Percentiles rank a stretch among this genome's conserved stretches.
These are phyloP conservation scores for Colletotrichum ledebouriae DNA, from an alignment of 2,329 filamentous ascomycete genomes.

Conservation along the genomic window DNA sequence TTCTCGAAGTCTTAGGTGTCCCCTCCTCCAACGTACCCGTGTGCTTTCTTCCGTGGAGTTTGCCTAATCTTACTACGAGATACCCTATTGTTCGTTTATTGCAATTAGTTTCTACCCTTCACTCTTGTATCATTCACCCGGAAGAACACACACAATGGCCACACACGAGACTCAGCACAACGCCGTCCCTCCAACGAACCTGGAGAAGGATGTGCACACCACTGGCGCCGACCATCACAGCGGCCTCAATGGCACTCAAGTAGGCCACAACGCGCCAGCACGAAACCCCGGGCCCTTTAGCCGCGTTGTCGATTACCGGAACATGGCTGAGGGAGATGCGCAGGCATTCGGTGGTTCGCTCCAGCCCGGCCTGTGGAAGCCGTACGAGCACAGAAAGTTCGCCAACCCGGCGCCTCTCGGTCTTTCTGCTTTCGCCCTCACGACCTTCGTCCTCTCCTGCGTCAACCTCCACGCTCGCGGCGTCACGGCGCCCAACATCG, in stretches of 20 bases:
- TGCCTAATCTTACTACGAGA: slow-evolving; percentile 26
- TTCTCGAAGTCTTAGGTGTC: slow-evolving; percentile 1
- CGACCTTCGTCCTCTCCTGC: slow-evolving; percentile 82
- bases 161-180: slow-evolving; percentile 30
- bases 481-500: slow-evolving; percentile 73
- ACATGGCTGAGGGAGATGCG: slow-evolving; percentile 43
- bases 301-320: slow-evolving; percentile 41
- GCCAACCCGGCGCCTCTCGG: slow-evolving; percentile 85
- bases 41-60: slow-evolving; percentile 32
- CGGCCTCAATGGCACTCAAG: slow-evolving; percentile 31
- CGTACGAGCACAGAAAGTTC: slow-evolving; percentile 77
- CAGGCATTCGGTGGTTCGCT: slow-evolving; percentile 78
- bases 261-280: slow-evolving; percentile 29
- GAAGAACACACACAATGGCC: slow-evolving; percentile 41
- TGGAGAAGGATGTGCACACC: slow-evolving; percentile 42
- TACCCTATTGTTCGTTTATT: slow-evolving; percentile 6
- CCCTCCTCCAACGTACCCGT: slow-evolving; percentile 16
- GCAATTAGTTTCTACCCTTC: background rate
- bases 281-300: slow-evolving; percentile 35
- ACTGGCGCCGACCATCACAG: slow-evolving; percentile 36
- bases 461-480: slow-evolving; percentile 78
- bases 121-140: slow-evolving; percentile 20
- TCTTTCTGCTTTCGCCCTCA: slow-evolving; percentile 83
- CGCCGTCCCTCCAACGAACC: slow-evolving; percentile 24
- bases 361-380: slow-evolving; percentile 77